Conservation (phyloP, 2,329 filamentous ascomycete species). For the Aspergillus flavus region DNA sequence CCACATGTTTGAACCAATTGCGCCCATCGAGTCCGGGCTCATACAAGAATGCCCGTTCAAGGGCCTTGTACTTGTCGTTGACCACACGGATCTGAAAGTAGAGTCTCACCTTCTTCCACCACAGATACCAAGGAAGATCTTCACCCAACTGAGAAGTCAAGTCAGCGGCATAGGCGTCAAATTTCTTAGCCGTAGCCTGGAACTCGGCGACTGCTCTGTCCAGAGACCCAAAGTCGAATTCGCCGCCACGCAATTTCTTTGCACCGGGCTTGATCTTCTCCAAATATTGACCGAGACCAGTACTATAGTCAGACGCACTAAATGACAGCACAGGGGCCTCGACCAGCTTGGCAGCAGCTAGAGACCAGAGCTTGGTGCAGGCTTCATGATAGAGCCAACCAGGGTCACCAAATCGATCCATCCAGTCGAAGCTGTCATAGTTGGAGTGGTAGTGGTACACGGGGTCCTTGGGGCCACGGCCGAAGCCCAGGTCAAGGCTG, state of each 20-base stretch:
- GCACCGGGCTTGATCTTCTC: constrained; percentile 32
- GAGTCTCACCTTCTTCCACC: constrained; percentile 67
- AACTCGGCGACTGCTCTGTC: constrained; percentile 54
- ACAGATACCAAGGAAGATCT: constrained; percentile 76
- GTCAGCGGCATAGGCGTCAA: constrained; percentile 55
- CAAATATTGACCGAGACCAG: constrained; percentile 53
- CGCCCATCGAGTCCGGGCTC: constrained; percentile 74
- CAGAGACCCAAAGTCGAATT: constrained; percentile 49
- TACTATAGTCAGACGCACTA: constrained; percentile 66
- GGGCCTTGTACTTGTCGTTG: constrained; percentile 79
- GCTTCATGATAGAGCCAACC: constrained; percentile 62
- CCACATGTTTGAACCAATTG: constrained; percentile 91
- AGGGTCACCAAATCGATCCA: constrained; percentile 74
- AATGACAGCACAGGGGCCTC: constrained; percentile 66
- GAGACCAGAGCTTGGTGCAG: constrained; percentile 66
- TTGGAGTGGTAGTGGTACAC: constrained; percentile 80
- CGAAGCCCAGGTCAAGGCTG: constrained; percentile 66
- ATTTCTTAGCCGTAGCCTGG: constrained; percentile 49
- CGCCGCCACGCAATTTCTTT: constrained; percentile 25
- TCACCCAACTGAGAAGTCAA: constrained; percentile 53
- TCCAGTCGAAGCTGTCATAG: constrained; percentile 84
- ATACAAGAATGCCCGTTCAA: constrained; percentile 82
- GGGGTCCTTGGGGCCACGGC: constrained; percentile 43
- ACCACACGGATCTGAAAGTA: constrained; percentile 64
- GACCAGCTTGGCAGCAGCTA: constrained; percentile 63